Evolutionary conservation across 306 rosid genomes (phyloP).

Genomic region (Trifolium fragiferum): DNA sequence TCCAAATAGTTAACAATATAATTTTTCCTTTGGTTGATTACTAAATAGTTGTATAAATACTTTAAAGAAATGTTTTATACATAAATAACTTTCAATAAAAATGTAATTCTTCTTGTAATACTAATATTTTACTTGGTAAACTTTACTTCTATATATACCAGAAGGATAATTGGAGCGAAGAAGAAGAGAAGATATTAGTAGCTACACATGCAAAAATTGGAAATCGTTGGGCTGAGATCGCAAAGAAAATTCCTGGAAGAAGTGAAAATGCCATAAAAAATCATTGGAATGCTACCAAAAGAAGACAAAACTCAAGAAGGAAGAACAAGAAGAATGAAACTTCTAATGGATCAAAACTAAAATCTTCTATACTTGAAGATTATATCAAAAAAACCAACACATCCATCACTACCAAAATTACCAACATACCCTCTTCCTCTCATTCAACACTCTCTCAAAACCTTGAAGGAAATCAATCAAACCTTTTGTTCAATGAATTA

Average conservation of each 20-base stretch:
- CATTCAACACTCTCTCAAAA: slow-evolving; percentile 5
- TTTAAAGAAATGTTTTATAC: too few species aligned
- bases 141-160: slow-evolving; percentile 1
- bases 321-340: slow-evolving; percentile 51
- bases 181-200: slow-evolving; percentile 71
- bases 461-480: slow-evolving; percentile 31
- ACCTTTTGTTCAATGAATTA: slow-evolving; percentile 24
- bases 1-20: too few species aligned
- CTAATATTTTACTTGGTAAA: not conserved
- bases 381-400: slow-evolving; percentile 56
- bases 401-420: not conserved
- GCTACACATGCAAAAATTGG: slow-evolving; percentile 64
- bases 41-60: too few species aligned
- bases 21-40: too few species aligned
- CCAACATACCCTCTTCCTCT: slow-evolving; percentile 1
- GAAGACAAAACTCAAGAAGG: slow-evolving; percentile 76
- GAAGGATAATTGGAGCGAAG: slow-evolving; percentile 79
- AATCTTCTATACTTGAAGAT: slow-evolving; percentile 69
- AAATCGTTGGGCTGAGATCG: slow-evolving; percentile 86
- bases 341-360: slow-evolving; percentile 48
- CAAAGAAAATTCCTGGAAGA: slow-evolving; percentile 75
- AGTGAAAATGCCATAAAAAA: slow-evolving; percentile 86
- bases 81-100: not conserved
- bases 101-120: not conserved
- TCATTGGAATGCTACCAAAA: slow-evolving; percentile 92